Percentiles rank a stretch among this genome's conserved stretches.
phyloP scores from a whole-genome alignment of 805 yeast genomes.

The Pachysolen tannophilus region DNA sequence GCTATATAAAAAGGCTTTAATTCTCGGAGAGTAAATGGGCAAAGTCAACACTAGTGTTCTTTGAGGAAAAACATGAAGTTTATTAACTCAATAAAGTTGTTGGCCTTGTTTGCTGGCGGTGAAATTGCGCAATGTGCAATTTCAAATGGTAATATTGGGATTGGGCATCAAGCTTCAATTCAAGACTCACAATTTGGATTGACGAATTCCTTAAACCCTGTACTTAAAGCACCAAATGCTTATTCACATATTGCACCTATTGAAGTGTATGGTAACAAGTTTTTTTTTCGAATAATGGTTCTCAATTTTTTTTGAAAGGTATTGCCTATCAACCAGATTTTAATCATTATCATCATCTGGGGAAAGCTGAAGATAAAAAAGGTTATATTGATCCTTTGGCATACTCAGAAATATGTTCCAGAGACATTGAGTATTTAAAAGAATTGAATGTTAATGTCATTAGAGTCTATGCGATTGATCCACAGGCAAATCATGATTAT shows the following conservation, averaged over 20 bases:
- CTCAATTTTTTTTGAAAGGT: slow-evolving; percentile 31
- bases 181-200: too few species aligned
- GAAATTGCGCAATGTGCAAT: too few species aligned
- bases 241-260: slow-evolving; percentile 14
- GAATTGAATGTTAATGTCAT: slow-evolving; percentile 28
- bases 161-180: too few species aligned
- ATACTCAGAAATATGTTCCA: slow-evolving; percentile 20
- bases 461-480: slow-evolving; percentile 32
- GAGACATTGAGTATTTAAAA: slow-evolving; percentile 27
- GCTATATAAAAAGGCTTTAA: too few species aligned
- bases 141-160: too few species aligned
- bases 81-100: too few species aligned
- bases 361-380: slow-evolving; percentile 10
- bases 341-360: slow-evolving; percentile 20
- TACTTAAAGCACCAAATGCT: background rate
- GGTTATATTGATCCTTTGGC: slow-evolving; percentile 30
- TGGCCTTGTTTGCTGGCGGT: too few species aligned
- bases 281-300: slow-evolving; percentile 23
- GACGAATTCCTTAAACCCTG: slow-evolving; percentile 6
- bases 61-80: too few species aligned
- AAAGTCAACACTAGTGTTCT: too few species aligned
- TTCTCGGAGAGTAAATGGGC: too few species aligned
- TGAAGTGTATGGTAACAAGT: slow-evolving; percentile 24
- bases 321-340: slow-evolving; percentile 30
- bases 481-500: slow-evolving; percentile 28